phyloP scores from a whole-genome alignment of 148 eudicot species.

The Vaccinium vitisidaea region DNA sequence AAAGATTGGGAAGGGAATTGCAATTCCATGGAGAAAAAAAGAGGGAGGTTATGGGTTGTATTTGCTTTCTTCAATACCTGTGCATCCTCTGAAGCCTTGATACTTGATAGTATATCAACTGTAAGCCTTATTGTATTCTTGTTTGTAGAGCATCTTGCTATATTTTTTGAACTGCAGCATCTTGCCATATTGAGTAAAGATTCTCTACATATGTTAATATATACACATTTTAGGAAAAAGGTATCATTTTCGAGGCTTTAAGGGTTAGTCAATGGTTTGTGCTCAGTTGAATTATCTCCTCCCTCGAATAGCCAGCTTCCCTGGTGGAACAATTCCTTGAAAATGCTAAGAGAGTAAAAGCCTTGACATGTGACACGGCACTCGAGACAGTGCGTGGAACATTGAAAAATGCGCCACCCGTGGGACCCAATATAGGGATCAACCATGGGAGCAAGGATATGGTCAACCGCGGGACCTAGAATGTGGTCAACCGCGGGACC shows the following conservation, averaged over 20 bases:
- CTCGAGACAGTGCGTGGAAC: too few species aligned
- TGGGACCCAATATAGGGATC: too few species aligned
- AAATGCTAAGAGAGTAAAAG: not conserved
- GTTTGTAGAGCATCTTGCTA: not conserved
- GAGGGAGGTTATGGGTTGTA: not conserved
- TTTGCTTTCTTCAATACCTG: not conserved
- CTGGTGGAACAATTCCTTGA: not conserved
- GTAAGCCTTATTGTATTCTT: not conserved
- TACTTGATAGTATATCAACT: not conserved
- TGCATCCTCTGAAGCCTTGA: not conserved
- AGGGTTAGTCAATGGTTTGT: not conserved
- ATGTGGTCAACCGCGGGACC: too few species aligned
- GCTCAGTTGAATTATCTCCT: not conserved
- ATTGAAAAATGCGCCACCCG: too few species aligned
- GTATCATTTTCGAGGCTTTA: not conserved
- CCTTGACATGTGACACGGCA: too few species aligned
- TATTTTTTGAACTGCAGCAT: too few species aligned
- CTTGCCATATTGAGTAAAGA: too few species aligned
- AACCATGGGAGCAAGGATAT: too few species aligned
- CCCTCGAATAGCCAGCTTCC: not conserved
- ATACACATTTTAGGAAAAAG: not conserved
- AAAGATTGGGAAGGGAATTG: not conserved
- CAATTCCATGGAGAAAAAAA: not conserved
- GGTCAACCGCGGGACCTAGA: too few species aligned
- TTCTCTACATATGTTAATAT: not conserved